Evolutionary conservation across 805 yeast species (phyloP).

Genomic region (Scheffersomyces ergatensis): DNA sequence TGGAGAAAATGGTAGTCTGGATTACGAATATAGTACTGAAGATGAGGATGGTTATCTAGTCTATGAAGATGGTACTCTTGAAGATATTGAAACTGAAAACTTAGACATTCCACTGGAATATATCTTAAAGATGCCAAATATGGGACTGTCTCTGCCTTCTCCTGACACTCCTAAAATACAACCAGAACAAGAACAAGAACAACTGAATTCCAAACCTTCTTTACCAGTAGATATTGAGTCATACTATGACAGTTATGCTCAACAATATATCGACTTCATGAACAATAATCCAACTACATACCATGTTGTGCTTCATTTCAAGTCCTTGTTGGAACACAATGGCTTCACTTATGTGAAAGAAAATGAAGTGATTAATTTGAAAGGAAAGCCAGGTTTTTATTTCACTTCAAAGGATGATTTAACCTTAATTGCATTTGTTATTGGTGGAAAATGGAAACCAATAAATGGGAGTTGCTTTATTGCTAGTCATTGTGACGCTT

Average conservation of each 20-base stretch:
- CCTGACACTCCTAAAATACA: background rate
- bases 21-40: too few species aligned
- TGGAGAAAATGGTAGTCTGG: slow-evolving; percentile 1
- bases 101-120: slow-evolving; percentile 1
- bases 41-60: too few species aligned
- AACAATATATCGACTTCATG: slow-evolving; percentile 9
- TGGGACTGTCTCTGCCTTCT: background rate
- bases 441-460: slow-evolving; percentile 42
- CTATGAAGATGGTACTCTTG: background rate
- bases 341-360: slow-evolving; percentile 30
- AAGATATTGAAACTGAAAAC: background rate
- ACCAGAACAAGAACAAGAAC: background rate
- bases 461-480: slow-evolving; percentile 65
- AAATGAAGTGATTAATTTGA: slow-evolving; percentile 12
- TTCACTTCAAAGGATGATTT: slow-evolving; percentile 30
- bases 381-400: slow-evolving; percentile 19
- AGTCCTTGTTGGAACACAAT: slow-evolving; percentile 15
- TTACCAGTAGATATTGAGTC: background rate
- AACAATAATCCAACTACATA: slow-evolving; percentile 40
- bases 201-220: background rate
- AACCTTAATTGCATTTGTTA: slow-evolving; percentile 33
- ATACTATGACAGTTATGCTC: slow-evolving; percentile 6
- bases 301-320: slow-evolving; percentile 29
- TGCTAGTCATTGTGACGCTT: slow-evolving; percentile 50
- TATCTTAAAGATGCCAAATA: slow-evolving; percentile 1